Evolutionary conservation across 2,329 filamentous ascomycete genomes (phyloP), one percentile per base, ranked within the genome.

Genomic region (Neophaeococcomyces mojaviensis): DNA sequence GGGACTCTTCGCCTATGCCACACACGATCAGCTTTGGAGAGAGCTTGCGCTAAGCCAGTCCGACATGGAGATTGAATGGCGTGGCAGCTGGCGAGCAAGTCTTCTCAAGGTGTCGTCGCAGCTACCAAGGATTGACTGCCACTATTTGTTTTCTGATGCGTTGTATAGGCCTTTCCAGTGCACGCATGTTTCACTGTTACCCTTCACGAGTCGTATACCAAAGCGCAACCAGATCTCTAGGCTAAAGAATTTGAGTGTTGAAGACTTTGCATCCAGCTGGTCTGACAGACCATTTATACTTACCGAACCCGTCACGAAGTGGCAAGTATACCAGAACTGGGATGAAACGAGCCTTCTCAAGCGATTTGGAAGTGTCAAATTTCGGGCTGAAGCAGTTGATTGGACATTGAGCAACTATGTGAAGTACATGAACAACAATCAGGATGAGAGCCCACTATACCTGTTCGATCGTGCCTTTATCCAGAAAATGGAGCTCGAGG

Each of bases 341-440:
- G 82, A 77, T 2, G 74, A 84, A 9, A 73, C 83, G n/a, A 67
- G 67, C 8, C 72, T 97, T 1, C 68, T 84, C 1, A 58, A 70
- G n/a, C 69, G 72, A 49, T 88, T 88, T 61, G 70, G 74, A 1
- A 66, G 81, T 40, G 74, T 83, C 2, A 73, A 77, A 41, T 96
- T 97, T 65, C 80, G 88, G 33, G 90, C 90, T 8, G 92, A 97
- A 71, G 85, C 88, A 0, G 89, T 97, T 4, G 88, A 96, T 66
- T 97, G 90, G 90, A 79, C 82, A 0, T 77, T 95, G 51, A 71
- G 74, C n/a, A 85, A 78, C 0, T 97, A 97, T 63, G 71, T 82
- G 51, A 71, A 79, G 36, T 98, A 97, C 65, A 87, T 96, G 83
- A 70, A 73, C 34, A 76, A 84, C 60, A 90, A 78, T 60, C 68